phyloP scores from a whole-genome alignment of 768 basidiomycete species.

The Pleurotus pulmonarius region DNA sequence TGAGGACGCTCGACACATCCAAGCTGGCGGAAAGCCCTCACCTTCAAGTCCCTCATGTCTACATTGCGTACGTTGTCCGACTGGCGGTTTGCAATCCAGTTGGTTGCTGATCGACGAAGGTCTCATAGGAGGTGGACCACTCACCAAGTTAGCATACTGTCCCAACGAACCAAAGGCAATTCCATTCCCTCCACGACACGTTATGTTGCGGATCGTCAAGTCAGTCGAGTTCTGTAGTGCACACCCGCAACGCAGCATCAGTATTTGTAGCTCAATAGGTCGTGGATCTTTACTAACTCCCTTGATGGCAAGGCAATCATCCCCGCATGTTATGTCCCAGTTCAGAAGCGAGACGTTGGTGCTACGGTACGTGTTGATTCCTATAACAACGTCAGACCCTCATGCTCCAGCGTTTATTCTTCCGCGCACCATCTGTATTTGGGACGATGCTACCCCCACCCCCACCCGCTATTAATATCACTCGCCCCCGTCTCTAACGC shows the following conservation, averaged over 20 bases:
- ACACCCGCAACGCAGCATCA: too few relatives aligned
- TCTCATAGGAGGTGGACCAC: conserved; percentile 1
- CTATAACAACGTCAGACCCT: conserved; percentile 18
- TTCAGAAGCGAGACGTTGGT: conserved; percentile 44
- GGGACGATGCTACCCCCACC: conserved; percentile 40
- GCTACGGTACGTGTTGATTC: conserved; percentile 54
- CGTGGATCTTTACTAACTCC: conserved; percentile 32
- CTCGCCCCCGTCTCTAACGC: neutral
- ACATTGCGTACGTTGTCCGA: conserved; percentile 54
- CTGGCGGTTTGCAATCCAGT: conserved; percentile 21
- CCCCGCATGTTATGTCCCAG: conserved; percentile 62
- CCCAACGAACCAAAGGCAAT: conserved; percentile 60
- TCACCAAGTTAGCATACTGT: conserved; percentile 50
- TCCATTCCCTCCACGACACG: conserved; percentile 57
- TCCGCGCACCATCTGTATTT: conserved; percentile 52
- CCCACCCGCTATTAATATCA: neutral
- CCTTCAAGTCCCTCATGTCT: conserved; percentile 42
- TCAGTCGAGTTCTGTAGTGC: conserved; percentile 49
- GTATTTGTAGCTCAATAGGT: too few relatives aligned
- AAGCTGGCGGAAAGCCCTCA: conserved; percentile 14
- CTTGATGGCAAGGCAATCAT: conserved; percentile 64
- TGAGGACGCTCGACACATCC: too few relatives aligned
- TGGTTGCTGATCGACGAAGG: neutral
- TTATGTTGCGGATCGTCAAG: conserved; percentile 41
- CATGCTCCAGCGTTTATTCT: neutral